Evolutionary conservation across 768 basidiomycete species (phyloP).

Genomic region (Panaeolus papilionaceus): DNA sequence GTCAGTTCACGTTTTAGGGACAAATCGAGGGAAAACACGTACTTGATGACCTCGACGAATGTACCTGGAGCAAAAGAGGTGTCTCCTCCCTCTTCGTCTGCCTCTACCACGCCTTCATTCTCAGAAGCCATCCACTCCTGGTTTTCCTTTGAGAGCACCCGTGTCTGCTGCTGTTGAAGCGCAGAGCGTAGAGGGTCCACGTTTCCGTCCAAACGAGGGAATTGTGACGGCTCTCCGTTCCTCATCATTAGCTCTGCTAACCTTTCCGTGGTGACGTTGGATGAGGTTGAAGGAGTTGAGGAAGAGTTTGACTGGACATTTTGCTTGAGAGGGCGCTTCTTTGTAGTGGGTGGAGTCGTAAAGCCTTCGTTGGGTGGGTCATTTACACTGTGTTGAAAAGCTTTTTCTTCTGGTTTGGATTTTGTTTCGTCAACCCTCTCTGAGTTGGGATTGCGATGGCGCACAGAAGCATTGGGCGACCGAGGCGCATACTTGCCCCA

Average conservation of each 20-base stretch:
- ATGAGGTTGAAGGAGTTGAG: not conserved
- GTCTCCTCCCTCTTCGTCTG: not conserved
- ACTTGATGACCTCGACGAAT: conserved; percentile 62
- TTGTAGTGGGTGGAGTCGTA: not conserved
- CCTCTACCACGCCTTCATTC: conserved; percentile 15
- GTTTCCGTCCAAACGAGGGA: not conserved
- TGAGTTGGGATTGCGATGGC: not conserved
- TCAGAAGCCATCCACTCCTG: not conserved
- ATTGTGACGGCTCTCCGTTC: not conserved
- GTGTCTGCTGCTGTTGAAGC: not conserved
- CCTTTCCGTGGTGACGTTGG: not conserved
- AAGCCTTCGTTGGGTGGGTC: not conserved
- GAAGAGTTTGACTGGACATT: not conserved
- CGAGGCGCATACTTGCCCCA: conserved; percentile 5
- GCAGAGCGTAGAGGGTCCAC: conserved; percentile 2
- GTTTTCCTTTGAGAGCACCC: not conserved
- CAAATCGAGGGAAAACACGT: conserved; percentile 20
- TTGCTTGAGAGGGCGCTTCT: not conserved
- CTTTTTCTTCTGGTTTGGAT: not conserved
- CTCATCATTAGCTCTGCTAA: not conserved
- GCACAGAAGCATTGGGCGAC: not conserved
- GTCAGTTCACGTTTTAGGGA: conserved; percentile 24
- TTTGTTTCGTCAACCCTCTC: not conserved
- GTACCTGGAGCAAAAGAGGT: conserved; percentile 42
- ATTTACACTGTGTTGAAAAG: not conserved